Evolutionary conservation across 1,139 yeast species (phyloP), one percentile per base, ranked within the genome.

Genomic region (Dujonia santamariae): DNA sequence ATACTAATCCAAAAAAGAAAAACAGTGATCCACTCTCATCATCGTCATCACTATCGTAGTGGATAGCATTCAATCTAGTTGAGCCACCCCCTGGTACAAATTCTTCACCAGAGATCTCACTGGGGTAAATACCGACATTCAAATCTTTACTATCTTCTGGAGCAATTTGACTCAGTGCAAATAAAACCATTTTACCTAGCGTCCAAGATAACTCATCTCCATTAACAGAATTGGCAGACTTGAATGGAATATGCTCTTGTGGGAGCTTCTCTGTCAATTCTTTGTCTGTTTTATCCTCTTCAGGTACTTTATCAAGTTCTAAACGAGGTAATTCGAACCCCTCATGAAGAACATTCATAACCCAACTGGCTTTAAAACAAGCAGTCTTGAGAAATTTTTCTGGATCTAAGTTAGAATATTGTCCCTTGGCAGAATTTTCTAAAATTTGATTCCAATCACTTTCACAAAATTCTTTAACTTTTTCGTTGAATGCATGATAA

Each of bases 331-430:
- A 60, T 28, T 75, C 82, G 51, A 83, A 84, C 1, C 95, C 95
- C 47, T 85, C 94, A 48, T 85, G 94, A 28, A 85, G 59, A 12
- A 85, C 66, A 52, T 80, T 83, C 25, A 83, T 66, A 2, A 85
- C 85, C 95, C 95, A 85, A 46, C 80, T 77, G 7, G 92, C 90
- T 48, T 85, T 85, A 59, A 85, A 85, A 54, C 95, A 85, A 2
- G 90, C 82, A 49, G 79, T 83, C 37, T 61, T 66, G 37, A 84
- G 61, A 35, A 67, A 63, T 25, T 57, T 60, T 12, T 72, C 61
- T 1, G 75, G 71, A 30, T 73, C 68, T 31, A 69, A 56, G 14
- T 57, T 56, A 4, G 78, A 73, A 45, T 77, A 75, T 33, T 64
- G 61, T 2, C 85, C 85, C 11, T 69, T 53, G 4, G 68, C 54